Evolutionary conservation across 768 basidiomycete genomes (phyloP).

Genomic region (Hemileccinum impolitum): DNA sequence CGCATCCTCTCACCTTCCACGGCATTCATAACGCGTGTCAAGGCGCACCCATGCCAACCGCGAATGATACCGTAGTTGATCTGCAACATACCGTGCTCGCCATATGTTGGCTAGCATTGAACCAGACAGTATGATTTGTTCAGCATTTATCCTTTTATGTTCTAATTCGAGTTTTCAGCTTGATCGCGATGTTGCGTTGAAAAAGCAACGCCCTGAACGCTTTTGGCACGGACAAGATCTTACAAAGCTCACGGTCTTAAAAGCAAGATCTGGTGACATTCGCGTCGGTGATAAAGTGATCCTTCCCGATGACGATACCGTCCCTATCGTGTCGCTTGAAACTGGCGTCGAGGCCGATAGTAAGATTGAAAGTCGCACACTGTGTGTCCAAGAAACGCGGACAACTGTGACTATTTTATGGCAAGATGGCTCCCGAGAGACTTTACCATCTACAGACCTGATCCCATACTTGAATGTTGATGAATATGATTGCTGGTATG

Average conservation of each 20-base stretch:
- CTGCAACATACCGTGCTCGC: constrained; percentile 77
- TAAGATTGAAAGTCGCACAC: constrained; percentile 50
- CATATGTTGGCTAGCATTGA: constrained; percentile 83
- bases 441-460: constrained; percentile 55
- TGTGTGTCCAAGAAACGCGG: constrained; percentile 65
- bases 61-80: constrained; percentile 62
- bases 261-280: constrained; percentile 61
- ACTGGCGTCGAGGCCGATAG: constrained; percentile 43
- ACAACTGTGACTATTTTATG: constrained; percentile 75
- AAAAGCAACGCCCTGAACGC: constrained; percentile 60
- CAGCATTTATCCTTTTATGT: background rate
- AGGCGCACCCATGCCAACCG: constrained; percentile 40
- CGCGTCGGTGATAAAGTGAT: constrained; percentile 71
- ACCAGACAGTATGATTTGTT: constrained; percentile 62
- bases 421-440: constrained; percentile 80
- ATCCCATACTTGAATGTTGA: constrained; percentile 86
- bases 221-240: constrained; percentile 75
- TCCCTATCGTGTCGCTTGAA: constrained; percentile 62
- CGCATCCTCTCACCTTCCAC: constrained; percentile 46
- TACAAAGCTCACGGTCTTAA: constrained; percentile 58
- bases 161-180: constrained; percentile 44
- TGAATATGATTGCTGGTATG: constrained; percentile 89
- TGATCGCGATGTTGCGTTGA: constrained; percentile 50
- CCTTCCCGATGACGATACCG: constrained; percentile 46
- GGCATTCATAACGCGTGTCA: constrained; percentile 46